Base-by-base conservation (phyloP, 2,329 filamentous ascomycete species). In the Emergomyces orientalis region DNA sequence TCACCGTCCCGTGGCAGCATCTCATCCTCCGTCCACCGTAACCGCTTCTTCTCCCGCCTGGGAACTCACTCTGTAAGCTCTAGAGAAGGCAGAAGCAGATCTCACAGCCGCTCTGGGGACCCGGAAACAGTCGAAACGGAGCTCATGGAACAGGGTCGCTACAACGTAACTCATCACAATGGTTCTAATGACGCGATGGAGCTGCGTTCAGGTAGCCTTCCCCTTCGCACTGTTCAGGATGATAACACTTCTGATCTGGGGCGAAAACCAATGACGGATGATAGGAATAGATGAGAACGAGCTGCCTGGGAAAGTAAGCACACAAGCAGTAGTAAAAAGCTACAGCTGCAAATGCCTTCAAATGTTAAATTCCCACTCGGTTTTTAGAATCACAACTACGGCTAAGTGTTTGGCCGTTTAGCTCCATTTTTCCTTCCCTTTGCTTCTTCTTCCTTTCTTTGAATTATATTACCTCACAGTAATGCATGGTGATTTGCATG, bases 1-100 rank as follows among this genome's bases (percentile, higher is more conserved):
- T n/a, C 60, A 17, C 32, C 22, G 6, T 17, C 51, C 37, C 65
- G 22, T 41, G 71, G 67, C 64, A 77, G 67, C 66, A 69, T 71
- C 37, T 70, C 66, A 25, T 74, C 63, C 62, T 71, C 78, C 5
- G 75, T 76, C 6, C 83, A 85, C 63, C 80, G 82, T 7, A 86
- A 86, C 65, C 80, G 85, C 2, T 88, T 88, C 75, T 85, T 88
- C 72, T 76, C 80, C 43, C 80, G 84, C n/a, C 69, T 71, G 2
- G 68, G 71, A 39, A 73, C 73, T 61, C 74, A 69, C 32, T 66
- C 58, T 62, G 67, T 60, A n/a, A 43, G 25, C 25, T 59, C 56
- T 14, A 45, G 55, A 17, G 37, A 58, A 27, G 55, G 39, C n/a
- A 58, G 47, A 43, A 22, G n/a, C 6, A 7, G 22, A 7, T 57